These are phyloP conservation scores for Alternaria panax DNA, from an alignment of 2,329 filamentous ascomycete genomes.

Conservation along the genomic window DNA sequence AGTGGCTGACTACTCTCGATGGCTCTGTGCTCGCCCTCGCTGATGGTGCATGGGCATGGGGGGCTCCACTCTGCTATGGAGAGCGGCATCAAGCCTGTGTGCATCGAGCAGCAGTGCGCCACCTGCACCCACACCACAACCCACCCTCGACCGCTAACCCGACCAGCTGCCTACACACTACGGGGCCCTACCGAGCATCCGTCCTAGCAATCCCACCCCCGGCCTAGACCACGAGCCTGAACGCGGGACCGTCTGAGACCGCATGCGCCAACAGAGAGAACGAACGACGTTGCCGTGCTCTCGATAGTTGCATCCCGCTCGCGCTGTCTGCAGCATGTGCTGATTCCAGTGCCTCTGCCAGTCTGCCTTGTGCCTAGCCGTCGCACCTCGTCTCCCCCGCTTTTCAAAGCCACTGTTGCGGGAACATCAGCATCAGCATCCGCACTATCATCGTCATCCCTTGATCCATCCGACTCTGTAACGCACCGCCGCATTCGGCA, in stretches of 20 bases:
- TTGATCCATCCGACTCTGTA: not conserved
- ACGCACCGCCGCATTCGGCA: not conserved
- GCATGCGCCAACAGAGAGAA: not conserved
- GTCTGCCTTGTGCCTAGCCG: not conserved
- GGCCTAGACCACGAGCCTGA: slow-evolving; percentile 4
- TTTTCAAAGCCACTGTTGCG: not conserved
- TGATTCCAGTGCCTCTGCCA: not conserved
- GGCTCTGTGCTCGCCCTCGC: not conserved
- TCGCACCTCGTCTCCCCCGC: not conserved
- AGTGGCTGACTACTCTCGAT: slow-evolving; percentile 1
- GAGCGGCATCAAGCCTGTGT: slow-evolving; percentile 12
- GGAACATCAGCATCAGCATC: not conserved
- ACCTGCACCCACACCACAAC: slow-evolving; percentile 12
- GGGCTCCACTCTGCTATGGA: slow-evolving; percentile 16
- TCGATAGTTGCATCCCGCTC: not conserved
- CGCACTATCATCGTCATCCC: not conserved
- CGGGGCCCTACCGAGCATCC: slow-evolving; percentile 9
- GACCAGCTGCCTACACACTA: slow-evolving; percentile 4
- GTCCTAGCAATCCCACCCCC: not conserved
- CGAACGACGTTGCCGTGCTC: not conserved
- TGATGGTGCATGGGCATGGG: slow-evolving; percentile 1
- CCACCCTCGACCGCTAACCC: not conserved
- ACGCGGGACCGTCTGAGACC: not conserved
- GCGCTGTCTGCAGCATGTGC: not conserved
- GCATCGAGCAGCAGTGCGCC: slow-evolving; percentile 15